Conservation (phyloP, 306 rosid genomes). For the Sesbania bispinosa region DNA sequence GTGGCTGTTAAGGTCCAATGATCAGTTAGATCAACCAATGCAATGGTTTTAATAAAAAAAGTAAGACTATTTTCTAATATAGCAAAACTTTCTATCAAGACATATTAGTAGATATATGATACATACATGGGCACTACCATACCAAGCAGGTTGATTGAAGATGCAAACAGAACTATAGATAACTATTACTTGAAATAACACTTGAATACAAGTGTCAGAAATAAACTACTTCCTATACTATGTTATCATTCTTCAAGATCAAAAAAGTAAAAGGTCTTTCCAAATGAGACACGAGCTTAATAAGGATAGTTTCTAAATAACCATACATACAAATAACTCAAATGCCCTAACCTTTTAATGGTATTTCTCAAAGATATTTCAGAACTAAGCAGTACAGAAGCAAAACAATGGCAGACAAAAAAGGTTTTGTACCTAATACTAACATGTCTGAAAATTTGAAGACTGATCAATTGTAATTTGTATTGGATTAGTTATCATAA, state of each 20-base stretch:
- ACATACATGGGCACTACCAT: not conserved
- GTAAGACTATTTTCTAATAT: not conserved
- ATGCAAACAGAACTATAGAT: not conserved
- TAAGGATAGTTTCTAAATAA: not conserved
- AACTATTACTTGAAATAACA: not conserved
- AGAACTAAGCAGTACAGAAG: not conserved
- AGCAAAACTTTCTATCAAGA: not conserved
- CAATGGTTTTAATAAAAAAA: not conserved
- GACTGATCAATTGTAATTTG: not conserved
- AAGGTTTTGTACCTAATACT: too few relatives aligned
- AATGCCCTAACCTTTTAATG: not conserved
- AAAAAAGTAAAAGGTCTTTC: not conserved
- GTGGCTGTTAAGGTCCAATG: conserved; percentile 69
- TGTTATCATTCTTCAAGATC: not conserved
- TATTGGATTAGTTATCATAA: not conserved
- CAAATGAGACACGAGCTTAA: not conserved
- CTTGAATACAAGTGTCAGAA: not conserved
- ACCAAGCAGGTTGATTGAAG: not conserved
- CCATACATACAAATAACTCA: not conserved
- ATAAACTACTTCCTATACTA: not conserved
- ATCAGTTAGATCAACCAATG: conserved; percentile 4
- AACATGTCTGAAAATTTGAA: not conserved
- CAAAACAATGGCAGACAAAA: not conserved
- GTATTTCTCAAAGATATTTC: conserved; percentile 1
- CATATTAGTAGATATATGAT: not conserved